Conservation (phyloP, 257 asterid genomes). For the Cordia subcordata region DNA sequence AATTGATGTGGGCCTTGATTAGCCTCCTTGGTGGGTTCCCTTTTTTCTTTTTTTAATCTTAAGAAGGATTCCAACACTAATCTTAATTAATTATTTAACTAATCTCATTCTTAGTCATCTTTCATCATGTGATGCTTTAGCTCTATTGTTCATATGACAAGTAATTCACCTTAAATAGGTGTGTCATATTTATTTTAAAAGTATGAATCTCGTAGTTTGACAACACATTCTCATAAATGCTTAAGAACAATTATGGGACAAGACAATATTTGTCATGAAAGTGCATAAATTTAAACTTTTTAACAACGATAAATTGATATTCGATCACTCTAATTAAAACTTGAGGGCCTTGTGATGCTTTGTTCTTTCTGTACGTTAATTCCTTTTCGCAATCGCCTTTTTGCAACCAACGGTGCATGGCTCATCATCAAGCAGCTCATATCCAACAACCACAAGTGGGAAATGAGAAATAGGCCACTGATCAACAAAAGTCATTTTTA, state of each 20-base stretch:
- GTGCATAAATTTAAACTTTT: too few relatives aligned
- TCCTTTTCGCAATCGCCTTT: conserved; percentile 1
- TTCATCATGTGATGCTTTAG: too few relatives aligned
- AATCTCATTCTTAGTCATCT: conserved; percentile 6
- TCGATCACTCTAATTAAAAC: too few relatives aligned
- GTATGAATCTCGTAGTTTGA: too few relatives aligned
- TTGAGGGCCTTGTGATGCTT: conserved; percentile 1
- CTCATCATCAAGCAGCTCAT: conserved; percentile 8
- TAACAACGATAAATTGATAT: too few relatives aligned
- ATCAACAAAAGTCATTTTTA: conserved; percentile 13
- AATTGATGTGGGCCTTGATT: conserved; percentile 52
- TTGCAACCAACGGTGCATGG: conserved; percentile 5
- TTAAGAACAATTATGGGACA: too few relatives aligned
- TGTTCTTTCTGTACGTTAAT: background rate
- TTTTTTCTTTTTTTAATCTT: conserved; percentile 38
- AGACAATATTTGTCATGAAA: too few relatives aligned
- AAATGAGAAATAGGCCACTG: conserved; percentile 27
- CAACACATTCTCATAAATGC: too few relatives aligned
- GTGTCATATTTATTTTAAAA: too few relatives aligned
- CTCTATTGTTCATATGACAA: too few relatives aligned
- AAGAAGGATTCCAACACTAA: conserved; percentile 34
- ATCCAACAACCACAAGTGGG: conserved; percentile 31
- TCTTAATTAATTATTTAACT: conserved; percentile 16
- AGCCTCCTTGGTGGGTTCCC: conserved; percentile 52
- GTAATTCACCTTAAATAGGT: too few relatives aligned